These are phyloP conservation scores for Paradendryphiella salina DNA, from an alignment of 2,329 filamentous ascomycete genomes.

Conservation along the genomic window DNA sequence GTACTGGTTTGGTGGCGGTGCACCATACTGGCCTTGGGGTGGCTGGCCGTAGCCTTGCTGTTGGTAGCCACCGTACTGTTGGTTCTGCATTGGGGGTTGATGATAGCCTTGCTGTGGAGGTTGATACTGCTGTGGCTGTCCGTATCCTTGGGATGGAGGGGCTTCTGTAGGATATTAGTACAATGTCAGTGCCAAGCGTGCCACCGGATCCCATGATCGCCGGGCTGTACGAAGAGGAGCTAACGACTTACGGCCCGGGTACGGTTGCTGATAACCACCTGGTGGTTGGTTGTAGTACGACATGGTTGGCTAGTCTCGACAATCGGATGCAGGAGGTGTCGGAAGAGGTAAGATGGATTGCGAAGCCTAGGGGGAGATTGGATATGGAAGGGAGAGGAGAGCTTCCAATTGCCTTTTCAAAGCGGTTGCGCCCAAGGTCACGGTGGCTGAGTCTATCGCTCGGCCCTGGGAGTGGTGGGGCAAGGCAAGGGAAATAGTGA, in stretches of 20 bases:
- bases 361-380: not conserved
- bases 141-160: constrained; percentile 32
- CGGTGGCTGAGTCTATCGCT: constrained; percentile 10
- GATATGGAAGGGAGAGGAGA: not conserved
- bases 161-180: constrained; percentile 36
- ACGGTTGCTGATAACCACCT: constrained; percentile 35
- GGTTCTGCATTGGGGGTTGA: constrained; percentile 42
- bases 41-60: constrained; percentile 36
- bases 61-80: constrained; percentile 40
- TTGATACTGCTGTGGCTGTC: constrained; percentile 21
- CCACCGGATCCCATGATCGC: constrained; percentile 10
- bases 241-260: constrained; percentile 38
- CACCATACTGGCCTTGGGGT: constrained; percentile 39
- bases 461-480: constrained; percentile 9
- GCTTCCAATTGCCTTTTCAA: not conserved
- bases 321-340: not conserved
- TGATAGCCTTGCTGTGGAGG: constrained; percentile 29
- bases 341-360: not conserved
- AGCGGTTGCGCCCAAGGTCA: not conserved
- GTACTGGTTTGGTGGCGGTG: constrained; percentile 40
- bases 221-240: constrained; percentile 10
- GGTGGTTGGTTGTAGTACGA: constrained; percentile 37
- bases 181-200: constrained; percentile 22
- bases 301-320: constrained; percentile 17
- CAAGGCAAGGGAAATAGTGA: constrained; percentile 2